phyloP scores from a whole-genome alignment of 2,329 filamentous ascomycete species.

The Xylaria sp. region DNA sequence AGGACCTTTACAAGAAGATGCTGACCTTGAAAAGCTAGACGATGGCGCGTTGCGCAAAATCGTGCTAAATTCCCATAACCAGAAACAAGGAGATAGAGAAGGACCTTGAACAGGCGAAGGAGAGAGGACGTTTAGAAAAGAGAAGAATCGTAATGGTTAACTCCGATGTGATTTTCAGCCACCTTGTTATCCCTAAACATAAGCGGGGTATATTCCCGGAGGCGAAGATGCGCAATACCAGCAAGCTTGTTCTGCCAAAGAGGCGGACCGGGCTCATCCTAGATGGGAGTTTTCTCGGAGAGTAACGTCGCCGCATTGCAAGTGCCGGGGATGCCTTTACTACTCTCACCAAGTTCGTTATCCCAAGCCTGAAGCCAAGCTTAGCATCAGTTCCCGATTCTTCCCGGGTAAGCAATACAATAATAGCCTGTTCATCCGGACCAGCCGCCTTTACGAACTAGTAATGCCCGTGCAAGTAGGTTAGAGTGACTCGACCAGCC shows the following conservation, averaged over 20 bases:
- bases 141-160: conserved; percentile 62
- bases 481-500: conserved; percentile 33
- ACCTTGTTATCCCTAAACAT: conserved; percentile 70
- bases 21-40: conserved; percentile 49
- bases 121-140: conserved; percentile 57
- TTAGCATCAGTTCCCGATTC: neutral
- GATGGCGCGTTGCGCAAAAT: conserved; percentile 40
- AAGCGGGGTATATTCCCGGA: conserved; percentile 69
- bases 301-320: conserved; percentile 64
- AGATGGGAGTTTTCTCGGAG: conserved; percentile 71
- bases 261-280: conserved; percentile 68
- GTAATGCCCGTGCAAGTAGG: too few species aligned
- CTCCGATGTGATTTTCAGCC: conserved; percentile 61
- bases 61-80: conserved; percentile 41
- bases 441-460: conserved; percentile 54
- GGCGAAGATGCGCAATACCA: conserved; percentile 63
- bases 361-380: conserved; percentile 64
- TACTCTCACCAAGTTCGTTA: conserved; percentile 63
- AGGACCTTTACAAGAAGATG: conserved; percentile 51
- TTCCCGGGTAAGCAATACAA: conserved; percentile 52
- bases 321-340: conserved; percentile 61
- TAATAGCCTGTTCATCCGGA: conserved; percentile 60
- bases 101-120: conserved; percentile 52
- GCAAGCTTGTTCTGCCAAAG: conserved; percentile 64
- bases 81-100: conserved; percentile 51